Evolutionary conservation across 163 green algal species (phyloP), one percentile per base, ranked within the genome.

Genomic region (Volvox carteri): DNA sequence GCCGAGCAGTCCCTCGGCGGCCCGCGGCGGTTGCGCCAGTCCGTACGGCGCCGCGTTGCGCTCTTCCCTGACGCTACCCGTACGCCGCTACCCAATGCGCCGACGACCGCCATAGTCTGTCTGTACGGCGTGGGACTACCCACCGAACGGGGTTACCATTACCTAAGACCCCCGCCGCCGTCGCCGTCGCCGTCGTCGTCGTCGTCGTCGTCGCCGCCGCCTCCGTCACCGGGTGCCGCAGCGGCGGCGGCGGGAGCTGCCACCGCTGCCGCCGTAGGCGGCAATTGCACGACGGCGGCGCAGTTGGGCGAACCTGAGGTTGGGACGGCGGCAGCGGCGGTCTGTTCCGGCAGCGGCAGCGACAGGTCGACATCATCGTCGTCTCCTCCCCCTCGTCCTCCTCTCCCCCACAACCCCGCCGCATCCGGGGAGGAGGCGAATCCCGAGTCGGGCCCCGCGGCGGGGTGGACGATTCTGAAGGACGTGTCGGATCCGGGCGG

Each of bases 51-150:
- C 12, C 60, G 30, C 12, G 9, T 37, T 33, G 52, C 89, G 23
- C 41, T 88, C 4, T 84, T 90, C 16, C 89, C 89, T 12, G 91
- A 96, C 73, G 90, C 94, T 0, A 88, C 95, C n/a, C 87, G 67
- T n/a, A 92, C 87, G 14, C 93, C 95, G 3, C 91, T 98, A 58
- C 96, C 97, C 0, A 56, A 93, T 5, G 96, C 96, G 12, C 94
- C 95, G 37, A 90, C 90, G 73, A 92, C 97, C 88, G 91, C 90
- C 48, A 75, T 98, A 4, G 96, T 93, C 86, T 98, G 96, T 91
- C 70, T 98, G 54, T 98, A 99, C 72, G 97, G 84, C 48, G 46
- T 74, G 8, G 88, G 90, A 14, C n/a, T 91, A 2, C 86, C 89
- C 25, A 90, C 90, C 52, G 90, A 93, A 68, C 83, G 90, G 0